phyloP scores from a whole-genome alignment of 805 yeast species.

The Citeromyces matritensis region DNA sequence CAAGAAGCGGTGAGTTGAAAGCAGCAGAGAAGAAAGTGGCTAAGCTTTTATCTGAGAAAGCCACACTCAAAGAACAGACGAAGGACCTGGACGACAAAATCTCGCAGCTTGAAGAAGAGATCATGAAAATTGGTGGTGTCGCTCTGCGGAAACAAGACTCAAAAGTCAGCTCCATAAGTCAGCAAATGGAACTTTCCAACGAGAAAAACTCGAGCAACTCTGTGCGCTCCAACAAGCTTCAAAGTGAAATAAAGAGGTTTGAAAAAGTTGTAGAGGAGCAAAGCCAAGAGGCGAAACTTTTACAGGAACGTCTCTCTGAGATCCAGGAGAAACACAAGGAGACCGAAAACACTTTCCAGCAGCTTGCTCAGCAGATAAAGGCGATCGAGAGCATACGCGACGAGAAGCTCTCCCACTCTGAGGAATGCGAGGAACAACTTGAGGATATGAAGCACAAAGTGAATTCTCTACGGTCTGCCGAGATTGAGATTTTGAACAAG shows the following conservation, averaged over 20 bases:
- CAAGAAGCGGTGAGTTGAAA: no score
- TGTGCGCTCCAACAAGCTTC: constrained; percentile 40
- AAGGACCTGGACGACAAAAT: constrained; percentile 41
- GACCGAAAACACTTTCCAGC: background rate
- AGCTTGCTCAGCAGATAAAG: constrained; percentile 6
- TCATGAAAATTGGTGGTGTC: constrained; percentile 87
- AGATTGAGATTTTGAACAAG: constrained; percentile 51
- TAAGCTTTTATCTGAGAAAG: constrained; percentile 15
- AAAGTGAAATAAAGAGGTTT: constrained; percentile 46
- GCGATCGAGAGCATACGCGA: constrained; percentile 14
- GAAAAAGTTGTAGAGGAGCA: constrained; percentile 28
- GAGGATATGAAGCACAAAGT: constrained; percentile 25
- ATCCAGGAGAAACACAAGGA: constrained; percentile 15
- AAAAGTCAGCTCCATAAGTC: constrained; percentile 62
- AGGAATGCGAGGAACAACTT: constrained; percentile 22
- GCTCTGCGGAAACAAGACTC: constrained; percentile 66
- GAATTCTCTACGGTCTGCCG: constrained; percentile 44
- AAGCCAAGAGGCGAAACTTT: constrained; percentile 21
- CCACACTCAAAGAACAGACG: constrained; percentile 33
- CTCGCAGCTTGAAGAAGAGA: constrained; percentile 49
- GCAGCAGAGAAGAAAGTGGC: no score
- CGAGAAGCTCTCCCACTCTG: constrained; percentile 20
- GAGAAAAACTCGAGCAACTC: constrained; percentile 44
- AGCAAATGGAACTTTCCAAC: constrained; percentile 44
- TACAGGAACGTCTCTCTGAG: constrained; percentile 16